Conservation (phyloP, 495 filamentous ascomycete genomes). For the Lepraria neglecta region DNA sequence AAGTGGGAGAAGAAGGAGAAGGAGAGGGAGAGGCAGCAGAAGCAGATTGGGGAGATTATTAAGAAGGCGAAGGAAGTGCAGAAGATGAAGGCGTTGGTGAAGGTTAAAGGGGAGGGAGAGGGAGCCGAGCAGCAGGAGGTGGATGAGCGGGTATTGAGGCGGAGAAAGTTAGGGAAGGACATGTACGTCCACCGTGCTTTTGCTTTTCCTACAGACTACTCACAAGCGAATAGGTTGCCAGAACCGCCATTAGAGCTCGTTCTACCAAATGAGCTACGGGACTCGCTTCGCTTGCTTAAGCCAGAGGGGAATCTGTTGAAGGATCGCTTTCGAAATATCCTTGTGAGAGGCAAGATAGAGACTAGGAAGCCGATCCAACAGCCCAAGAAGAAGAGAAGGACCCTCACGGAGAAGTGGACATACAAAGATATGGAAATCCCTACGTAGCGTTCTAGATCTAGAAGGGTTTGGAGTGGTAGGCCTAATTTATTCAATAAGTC, state of each 20-base stretch:
- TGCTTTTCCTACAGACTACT: slow-evolving; percentile 20
- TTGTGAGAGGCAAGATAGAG: slow-evolving; percentile 86
- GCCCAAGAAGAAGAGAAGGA: slow-evolving; percentile 68
- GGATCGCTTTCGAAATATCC: slow-evolving; percentile 81
- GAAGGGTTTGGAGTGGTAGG: too few relatives aligned
- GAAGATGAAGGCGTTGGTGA: slow-evolving; percentile 34
- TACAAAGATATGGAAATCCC: slow-evolving; percentile 84
- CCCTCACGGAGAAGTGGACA: slow-evolving; percentile 88
- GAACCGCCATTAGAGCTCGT: slow-evolving; percentile 80
- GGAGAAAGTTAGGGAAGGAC: slow-evolving; percentile 69
- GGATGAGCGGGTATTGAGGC: slow-evolving; percentile 55
- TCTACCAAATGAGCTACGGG: slow-evolving; percentile 86
- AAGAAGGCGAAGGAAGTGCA: slow-evolving; percentile 57
- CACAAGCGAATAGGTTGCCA: slow-evolving; percentile 50
- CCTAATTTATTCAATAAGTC: too few relatives aligned
- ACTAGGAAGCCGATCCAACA: slow-evolving; percentile 67
- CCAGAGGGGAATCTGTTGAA: slow-evolving; percentile 90
- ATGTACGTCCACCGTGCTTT: slow-evolving; percentile 38
- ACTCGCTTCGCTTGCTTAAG: slow-evolving; percentile 80
- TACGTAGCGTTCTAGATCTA: background rate
- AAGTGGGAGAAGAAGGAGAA: slow-evolving; percentile 67
- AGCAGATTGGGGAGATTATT: slow-evolving; percentile 58
- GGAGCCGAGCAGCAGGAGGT: slow-evolving; percentile 46
- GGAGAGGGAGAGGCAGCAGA: slow-evolving; percentile 59
- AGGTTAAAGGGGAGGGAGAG: slow-evolving; percentile 34